Base-by-base conservation (phyloP, 1,139 yeast species). In the Geotrichum cucujoidarum region DNA sequence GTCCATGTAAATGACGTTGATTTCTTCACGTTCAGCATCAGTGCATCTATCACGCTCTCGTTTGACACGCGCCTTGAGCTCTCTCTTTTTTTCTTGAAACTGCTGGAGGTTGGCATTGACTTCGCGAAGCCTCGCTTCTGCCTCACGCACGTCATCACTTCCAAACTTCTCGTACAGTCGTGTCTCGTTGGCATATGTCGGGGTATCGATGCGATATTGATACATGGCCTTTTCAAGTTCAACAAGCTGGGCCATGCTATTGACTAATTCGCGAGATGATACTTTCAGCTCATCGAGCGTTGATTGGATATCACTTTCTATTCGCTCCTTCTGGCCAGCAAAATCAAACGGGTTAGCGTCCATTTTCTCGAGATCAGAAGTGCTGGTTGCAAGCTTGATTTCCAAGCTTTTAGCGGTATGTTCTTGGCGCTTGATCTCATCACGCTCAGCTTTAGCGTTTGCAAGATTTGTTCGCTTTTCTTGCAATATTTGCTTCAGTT, bases 51-150 rank as follows among this genome's bases (percentile, higher is more conserved):
- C 38, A n/a, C 45, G 32, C 7, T 17, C 33, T 29, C 22, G 34
- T 25, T 45, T 48, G 30, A 52, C 54, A 16, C 51, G 42, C 25
- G 43, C 42, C 24, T 52, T 54, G 30, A 55, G 43, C 27, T 39
- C 45, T 13, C 55, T 56, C 4, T 57, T 48, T 33, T 57, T 49
- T 2, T 47, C 42, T 2, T 55, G 48, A 4, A 60, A 34, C 7
- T 52, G 46, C 2, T 55, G 48, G 3, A 53, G 51, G 34, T 60
- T 55, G 1, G 46, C 49, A 16, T 54, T 46, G 3, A 60, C 17
- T 4, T 50, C 55, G 1, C 50, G 52, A 4, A 59, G 32, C 37
- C 59, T 55, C 11, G 43, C 42, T 30, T 53, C 52, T 13, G 56
- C 27, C 13, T 59, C 58, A 25, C 54, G 55, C 44, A 54, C 51